These are phyloP conservation scores for Naganishia liquefaciens DNA, from an alignment of 1,284 basidiomycete species.

Conservation along the genomic window DNA sequence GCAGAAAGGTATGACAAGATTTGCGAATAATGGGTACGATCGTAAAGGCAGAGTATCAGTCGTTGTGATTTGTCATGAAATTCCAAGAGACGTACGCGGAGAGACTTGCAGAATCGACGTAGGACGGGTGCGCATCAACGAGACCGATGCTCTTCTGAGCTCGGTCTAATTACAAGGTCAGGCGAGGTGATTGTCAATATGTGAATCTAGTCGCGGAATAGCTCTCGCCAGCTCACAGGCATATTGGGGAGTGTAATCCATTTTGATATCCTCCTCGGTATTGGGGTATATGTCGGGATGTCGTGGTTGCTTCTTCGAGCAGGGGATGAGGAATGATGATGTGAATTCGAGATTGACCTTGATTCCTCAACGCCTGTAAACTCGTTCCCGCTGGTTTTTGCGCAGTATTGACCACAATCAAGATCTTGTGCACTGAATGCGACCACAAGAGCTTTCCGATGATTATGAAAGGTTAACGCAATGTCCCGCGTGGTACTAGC, in stretches of 20 bases:
- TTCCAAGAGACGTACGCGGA: constrained; percentile 54
- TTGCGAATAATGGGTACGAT: background rate
- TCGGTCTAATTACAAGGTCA: constrained; percentile 57
- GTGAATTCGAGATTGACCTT: too few species aligned
- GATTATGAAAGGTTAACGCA: too few species aligned
- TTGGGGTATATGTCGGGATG: background rate
- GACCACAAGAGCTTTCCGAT: too few species aligned
- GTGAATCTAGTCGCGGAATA: background rate
- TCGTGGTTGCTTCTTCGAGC: too few species aligned
- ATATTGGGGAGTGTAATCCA: constrained; percentile 26
- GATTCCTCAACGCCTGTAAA: too few species aligned
- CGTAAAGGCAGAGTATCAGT: background rate
- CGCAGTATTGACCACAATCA: too few species aligned
- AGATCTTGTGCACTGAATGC: too few species aligned
- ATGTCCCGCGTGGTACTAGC: too few species aligned
- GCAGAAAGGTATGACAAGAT: background rate
- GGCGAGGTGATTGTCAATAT: background rate
- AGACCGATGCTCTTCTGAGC: constrained; percentile 91
- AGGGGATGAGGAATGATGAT: too few species aligned
- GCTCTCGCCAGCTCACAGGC: constrained; percentile 5
- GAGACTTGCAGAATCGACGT: constrained; percentile 68
- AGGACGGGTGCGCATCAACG: constrained; percentile 76
- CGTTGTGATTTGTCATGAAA: background rate
- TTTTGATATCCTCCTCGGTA: background rate
- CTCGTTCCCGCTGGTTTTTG: too few species aligned